These are phyloP conservation scores for Lactarius evosmus DNA, from an alignment of 768 basidiomycete genomes.

Conservation along the genomic window DNA sequence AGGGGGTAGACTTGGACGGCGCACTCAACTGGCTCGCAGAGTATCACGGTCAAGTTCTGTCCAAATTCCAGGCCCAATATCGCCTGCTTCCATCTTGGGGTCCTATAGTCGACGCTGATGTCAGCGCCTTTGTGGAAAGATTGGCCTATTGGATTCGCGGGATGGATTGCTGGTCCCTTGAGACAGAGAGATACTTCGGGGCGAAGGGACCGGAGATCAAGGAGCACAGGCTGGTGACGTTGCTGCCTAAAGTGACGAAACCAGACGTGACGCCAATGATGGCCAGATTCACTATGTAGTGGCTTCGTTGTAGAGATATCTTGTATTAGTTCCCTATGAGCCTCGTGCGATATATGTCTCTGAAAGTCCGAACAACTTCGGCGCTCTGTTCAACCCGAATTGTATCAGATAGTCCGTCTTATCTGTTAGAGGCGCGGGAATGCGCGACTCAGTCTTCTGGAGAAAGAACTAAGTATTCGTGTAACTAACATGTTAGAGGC, in stretches of 20 bases:
- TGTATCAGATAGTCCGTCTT: no score
- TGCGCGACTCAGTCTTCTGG: no score
- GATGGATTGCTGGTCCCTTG: slow-evolving; percentile 71
- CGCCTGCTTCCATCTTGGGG: slow-evolving; percentile 59
- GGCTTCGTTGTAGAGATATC: no score
- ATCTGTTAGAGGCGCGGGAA: no score
- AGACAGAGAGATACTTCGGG: slow-evolving; percentile 66
- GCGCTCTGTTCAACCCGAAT: no score
- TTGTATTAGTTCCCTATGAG: no score
- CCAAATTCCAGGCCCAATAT: slow-evolving; percentile 40
- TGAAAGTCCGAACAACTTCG: no score
- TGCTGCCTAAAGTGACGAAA: slow-evolving; percentile 53
- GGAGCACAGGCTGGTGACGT: slow-evolving; percentile 53
- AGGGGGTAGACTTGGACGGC: slow-evolving; percentile 53
- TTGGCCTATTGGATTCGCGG: slow-evolving; percentile 69
- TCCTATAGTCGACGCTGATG: slow-evolving; percentile 54
- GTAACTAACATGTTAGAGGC: no score
- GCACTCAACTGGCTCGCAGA: slow-evolving; percentile 65
- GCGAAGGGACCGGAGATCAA: slow-evolving; percentile 52
- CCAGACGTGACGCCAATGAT: no score
- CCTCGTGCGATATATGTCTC: no score
- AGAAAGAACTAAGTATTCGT: no score
- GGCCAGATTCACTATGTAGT: no score
- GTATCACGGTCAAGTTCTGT: slow-evolving; percentile 53
- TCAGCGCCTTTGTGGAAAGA: slow-evolving; percentile 56